Base-by-base conservation (phyloP, 2,329 filamentous ascomycete genomes). In the Pseudocercospora fuligena region DNA sequence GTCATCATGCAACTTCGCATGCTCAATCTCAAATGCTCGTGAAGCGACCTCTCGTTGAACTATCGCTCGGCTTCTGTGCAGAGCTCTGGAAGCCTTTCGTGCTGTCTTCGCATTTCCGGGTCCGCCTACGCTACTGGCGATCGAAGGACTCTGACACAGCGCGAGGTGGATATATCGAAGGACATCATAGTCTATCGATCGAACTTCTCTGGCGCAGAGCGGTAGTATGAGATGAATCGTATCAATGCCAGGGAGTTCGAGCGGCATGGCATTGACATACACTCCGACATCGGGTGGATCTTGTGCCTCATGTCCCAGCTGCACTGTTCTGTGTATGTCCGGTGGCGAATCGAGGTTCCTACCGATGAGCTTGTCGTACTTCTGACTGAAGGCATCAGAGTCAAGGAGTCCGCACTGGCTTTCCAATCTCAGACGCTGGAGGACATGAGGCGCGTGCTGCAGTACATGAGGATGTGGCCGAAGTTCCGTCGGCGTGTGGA, bases 341-440 rank as follows among this genome's bases (percentile, higher is more conserved):
- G 61, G 57, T 16, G 27, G 9, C 11, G 16, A 7, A 16, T 1
- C 8, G 4, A 59, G 54, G 6, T 23, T 16, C 25, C 56, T 61
- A n/a, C 40, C 43, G n/a, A 40, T 31, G 1, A 6, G 12, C 1
- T 12, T 33, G 31, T 29, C 54, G 31, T 33, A 60, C 8, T 61
- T 46, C 19, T 66, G 53, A 12, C 40, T 12, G 47, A 71, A 67
- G 9, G 36, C 14, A 5, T 51, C 47, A 33, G 61, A 19, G 47
- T 67, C 49, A 12, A 58, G 47, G 25, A 68, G 31, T 49, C 65
- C 62, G 40, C 25, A 60, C 29, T 63, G 65, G 40, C 63, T 66
- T 3, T 16, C n/a, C 14, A 63, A 64, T 7, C 68, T 64, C 9
- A 59, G 46, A 2, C 68, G 62, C 7, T 57, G 19, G n/a, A 67